These are phyloP conservation scores for Pleomassaria siparia DNA, from an alignment of 2,329 filamentous ascomycete genomes.

Conservation along the genomic window DNA sequence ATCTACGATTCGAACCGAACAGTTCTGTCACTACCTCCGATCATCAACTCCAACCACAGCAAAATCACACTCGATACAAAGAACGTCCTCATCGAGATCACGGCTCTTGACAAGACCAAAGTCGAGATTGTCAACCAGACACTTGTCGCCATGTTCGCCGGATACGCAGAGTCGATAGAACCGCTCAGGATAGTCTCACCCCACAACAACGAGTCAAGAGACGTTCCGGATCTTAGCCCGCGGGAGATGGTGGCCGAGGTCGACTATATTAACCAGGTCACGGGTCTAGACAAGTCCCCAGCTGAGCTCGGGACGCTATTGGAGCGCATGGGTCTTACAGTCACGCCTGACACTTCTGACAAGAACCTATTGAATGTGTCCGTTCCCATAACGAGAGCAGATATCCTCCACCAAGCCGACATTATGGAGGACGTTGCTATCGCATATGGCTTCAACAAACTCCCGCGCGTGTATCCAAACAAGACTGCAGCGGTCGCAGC, in stretches of 20 bases:
- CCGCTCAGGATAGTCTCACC: slow-evolving; percentile 89
- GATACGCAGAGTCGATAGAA: slow-evolving; percentile 91
- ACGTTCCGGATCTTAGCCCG: slow-evolving; percentile 78
- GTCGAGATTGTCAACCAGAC: slow-evolving; percentile 95
- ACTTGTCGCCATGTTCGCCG: slow-evolving; percentile 95
- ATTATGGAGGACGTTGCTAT: slow-evolving; percentile 99
- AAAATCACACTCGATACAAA: slow-evolving; percentile 91
- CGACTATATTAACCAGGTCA: slow-evolving; percentile 91
- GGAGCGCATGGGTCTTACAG: slow-evolving; percentile 85
- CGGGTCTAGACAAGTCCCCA: slow-evolving; percentile 75
- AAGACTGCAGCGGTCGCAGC: slow-evolving; percentile 85
- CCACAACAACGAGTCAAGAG: slow-evolving; percentile 81
- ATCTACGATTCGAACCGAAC: slow-evolving; percentile 86
- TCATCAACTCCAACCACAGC: slow-evolving; percentile 96
- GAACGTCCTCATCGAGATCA: slow-evolving; percentile 97
- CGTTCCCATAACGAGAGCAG: slow-evolving; percentile 85
- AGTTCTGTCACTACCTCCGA: slow-evolving; percentile 92
- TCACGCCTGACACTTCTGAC: slow-evolving; percentile 69
- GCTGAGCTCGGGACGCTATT: slow-evolving; percentile 77
- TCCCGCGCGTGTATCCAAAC: slow-evolving; percentile 83
- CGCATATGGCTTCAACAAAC: slow-evolving; percentile 95
- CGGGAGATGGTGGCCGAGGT: slow-evolving; percentile 79
- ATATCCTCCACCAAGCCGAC: slow-evolving; percentile 94
- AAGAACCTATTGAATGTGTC: slow-evolving; percentile 74
- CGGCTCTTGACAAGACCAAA: slow-evolving; percentile 93